Evolutionary conservation across 495 filamentous ascomycete genomes (phyloP).

Genomic region (Aspergillus funiculosus): DNA sequence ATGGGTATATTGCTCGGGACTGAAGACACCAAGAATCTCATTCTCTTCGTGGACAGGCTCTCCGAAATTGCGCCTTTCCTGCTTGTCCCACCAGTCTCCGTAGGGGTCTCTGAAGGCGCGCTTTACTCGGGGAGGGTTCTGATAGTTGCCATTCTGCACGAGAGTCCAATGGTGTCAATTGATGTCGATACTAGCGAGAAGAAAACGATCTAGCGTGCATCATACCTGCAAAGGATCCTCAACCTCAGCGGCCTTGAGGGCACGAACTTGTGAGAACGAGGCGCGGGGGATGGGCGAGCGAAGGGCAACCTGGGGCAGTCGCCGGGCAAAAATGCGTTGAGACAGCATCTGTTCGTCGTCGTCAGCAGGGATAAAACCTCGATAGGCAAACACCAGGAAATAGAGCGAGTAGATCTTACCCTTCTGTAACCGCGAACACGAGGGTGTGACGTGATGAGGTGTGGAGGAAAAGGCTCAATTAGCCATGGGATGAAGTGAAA

Average conservation of each 20-base stretch:
- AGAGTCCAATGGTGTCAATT: slow-evolving; percentile 15
- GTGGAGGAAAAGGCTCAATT: slow-evolving; percentile 14
- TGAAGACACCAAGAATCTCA: slow-evolving; percentile 89
- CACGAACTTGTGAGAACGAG: slow-evolving; percentile 47
- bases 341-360: slow-evolving; percentile 55
- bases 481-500: slow-evolving; percentile 24
- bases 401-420: slow-evolving; percentile 11
- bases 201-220: slow-evolving; percentile 3
- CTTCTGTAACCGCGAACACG: slow-evolving; percentile 28
- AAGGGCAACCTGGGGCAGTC: slow-evolving; percentile 40
- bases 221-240: slow-evolving; percentile 75
- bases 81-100: slow-evolving; percentile 94
- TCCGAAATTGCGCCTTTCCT: slow-evolving; percentile 91
- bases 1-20: slow-evolving; percentile 84
- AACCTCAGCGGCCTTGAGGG: slow-evolving; percentile 50
- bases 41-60: slow-evolving; percentile 97
- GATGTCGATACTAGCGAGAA: slow-evolving; percentile 3
- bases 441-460: slow-evolving; percentile 22
- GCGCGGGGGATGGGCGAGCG: slow-evolving; percentile 50
- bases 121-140: slow-evolving; percentile 78
- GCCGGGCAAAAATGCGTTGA: slow-evolving; percentile 50
- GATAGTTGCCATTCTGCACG: slow-evolving; percentile 80
- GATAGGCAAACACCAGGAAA: background rate
- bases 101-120: slow-evolving; percentile 88
- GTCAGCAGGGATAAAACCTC: slow-evolving; percentile 14